Base-by-base conservation (phyloP, 345 rosid genomes). In the Populus alba region DNA sequence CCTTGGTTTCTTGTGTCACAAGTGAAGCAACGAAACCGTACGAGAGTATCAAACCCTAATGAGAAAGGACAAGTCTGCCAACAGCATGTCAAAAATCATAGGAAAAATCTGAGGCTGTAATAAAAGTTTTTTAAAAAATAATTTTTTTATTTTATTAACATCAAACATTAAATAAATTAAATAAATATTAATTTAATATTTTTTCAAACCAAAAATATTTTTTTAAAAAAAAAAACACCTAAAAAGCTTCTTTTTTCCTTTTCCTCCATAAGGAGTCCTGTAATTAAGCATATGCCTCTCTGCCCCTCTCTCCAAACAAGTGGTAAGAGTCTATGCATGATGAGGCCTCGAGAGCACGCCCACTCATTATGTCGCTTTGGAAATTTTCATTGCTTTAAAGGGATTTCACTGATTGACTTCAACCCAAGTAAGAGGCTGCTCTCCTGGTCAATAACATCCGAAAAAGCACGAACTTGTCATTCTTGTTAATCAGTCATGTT, bases 261-360 rank as follows among this genome's bases (percentile, higher is more conserved):
- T 33, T 74, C 61, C 41, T 68, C 65, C 41, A 31, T 55, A 3
- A 53, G 59, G 59, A 53, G 23, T 22, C 61, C 65, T 23, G 15
- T 13, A 27, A n/a, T 59, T n/a, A 23, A 59, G 13, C 63, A 23
- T 9, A 10, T 23, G 65, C 65, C 29, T 57, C 62, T 22, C 61
- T 47, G 20, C 31, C 66, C 23, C 66, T 75, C 63, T 43, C 27
- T 22, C 16, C 65, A 27, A 11, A 25, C 39, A 27, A 11, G 22
- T 20, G n/a, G 23, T 47, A 29, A 38, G 80, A 82, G 66, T 63
- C 49, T 71, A 78, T 71, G 77, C 79, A 83, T 79, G 75, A 79
- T 80, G 79, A 79, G 83, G 53, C 78, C 55, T 70, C 61, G 72
- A 75, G 78, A 83, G 88, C 91, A 87, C 91, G 91, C 91, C 83